Evolutionary conservation across 176 grass and related monocot genomes (phyloP).

Genomic region (Chrysopogon serrulatus): DNA sequence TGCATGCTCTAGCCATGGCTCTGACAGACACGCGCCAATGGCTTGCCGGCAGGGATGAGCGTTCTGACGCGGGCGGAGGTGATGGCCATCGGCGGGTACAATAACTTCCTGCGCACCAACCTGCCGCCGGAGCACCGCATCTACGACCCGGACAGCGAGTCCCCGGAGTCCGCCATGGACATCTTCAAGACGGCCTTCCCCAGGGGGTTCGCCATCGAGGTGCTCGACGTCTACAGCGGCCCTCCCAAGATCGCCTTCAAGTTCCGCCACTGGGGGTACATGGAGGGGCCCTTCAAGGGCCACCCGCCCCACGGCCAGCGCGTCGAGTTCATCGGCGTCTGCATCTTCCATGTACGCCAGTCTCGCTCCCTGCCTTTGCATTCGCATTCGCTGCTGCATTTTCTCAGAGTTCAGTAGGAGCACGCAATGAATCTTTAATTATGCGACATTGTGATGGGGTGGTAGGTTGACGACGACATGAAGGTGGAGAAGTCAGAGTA

Average conservation of each 20-base stretch:
- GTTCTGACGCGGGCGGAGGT: constrained; percentile 19
- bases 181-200: constrained; percentile 58
- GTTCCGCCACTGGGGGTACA: constrained; percentile 83
- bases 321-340: constrained; percentile 43
- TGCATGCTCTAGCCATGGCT: neutral
- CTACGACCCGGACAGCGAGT: constrained; percentile 59
- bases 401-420: neutral
- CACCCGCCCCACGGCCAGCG: constrained; percentile 49
- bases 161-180: constrained; percentile 25
- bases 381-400: neutral
- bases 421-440: neutral
- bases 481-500: constrained; percentile 55
- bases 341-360: constrained; percentile 43
- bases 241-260: constrained; percentile 57
- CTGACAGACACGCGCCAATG: neutral
- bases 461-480: constrained; percentile 45
- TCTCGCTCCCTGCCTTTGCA: neutral
- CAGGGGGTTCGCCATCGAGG: constrained; percentile 61
- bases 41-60: constrained; percentile 12
- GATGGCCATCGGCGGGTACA: constrained; percentile 58
- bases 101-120: constrained; percentile 48
- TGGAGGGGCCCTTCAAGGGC: constrained; percentile 67
- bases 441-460: too few relatives aligned
- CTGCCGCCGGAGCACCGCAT: constrained; percentile 57
- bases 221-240: constrained; percentile 60